Conservation (phyloP, 305 asterid species). For the Euphrasia arctica region DNA sequence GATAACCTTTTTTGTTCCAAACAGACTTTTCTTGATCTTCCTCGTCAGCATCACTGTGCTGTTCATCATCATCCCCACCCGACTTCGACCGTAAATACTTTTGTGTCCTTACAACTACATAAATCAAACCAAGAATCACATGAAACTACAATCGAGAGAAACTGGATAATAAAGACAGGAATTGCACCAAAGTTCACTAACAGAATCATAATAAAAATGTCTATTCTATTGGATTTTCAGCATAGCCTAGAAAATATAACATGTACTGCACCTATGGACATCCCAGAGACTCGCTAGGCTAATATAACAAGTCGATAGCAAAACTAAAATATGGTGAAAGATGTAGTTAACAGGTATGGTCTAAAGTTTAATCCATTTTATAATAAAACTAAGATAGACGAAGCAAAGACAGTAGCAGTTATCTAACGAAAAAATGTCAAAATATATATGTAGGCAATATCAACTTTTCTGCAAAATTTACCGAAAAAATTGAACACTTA, state of each 20-base stretch:
- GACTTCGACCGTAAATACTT: slow-evolving; percentile 50
- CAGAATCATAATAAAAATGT: slow-evolving; percentile 17
- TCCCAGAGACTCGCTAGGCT: slow-evolving; percentile 13
- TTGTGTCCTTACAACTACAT: slow-evolving; percentile 66
- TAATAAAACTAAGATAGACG: neutral
- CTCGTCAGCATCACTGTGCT: slow-evolving; percentile 58
- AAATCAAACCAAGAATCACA: slow-evolving; percentile 15
- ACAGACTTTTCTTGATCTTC: slow-evolving; percentile 42
- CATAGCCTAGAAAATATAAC: slow-evolving; percentile 19
- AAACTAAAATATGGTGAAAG: neutral
- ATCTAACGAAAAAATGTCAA: slow-evolving; percentile 11
- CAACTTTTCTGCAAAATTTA: slow-evolving; percentile 13
- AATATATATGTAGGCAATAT: slow-evolving; percentile 6
- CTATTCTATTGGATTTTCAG: slow-evolving; percentile 13
- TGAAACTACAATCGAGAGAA: slow-evolving; percentile 20
- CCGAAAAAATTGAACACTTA: neutral
- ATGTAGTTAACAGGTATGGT: neutral
- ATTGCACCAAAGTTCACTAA: slow-evolving; percentile 1
- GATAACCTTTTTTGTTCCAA: slow-evolving; percentile 50
- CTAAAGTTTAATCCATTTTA: slow-evolving; percentile 5
- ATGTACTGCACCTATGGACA: slow-evolving; percentile 7
- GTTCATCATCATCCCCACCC: slow-evolving; percentile 78
- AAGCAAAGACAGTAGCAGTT: neutral
- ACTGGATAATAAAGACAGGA: neutral
- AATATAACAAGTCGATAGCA: slow-evolving; percentile 1